phyloP scores from a whole-genome alignment of 2,329 filamentous ascomycete species.

The Cladosporium sp. region DNA sequence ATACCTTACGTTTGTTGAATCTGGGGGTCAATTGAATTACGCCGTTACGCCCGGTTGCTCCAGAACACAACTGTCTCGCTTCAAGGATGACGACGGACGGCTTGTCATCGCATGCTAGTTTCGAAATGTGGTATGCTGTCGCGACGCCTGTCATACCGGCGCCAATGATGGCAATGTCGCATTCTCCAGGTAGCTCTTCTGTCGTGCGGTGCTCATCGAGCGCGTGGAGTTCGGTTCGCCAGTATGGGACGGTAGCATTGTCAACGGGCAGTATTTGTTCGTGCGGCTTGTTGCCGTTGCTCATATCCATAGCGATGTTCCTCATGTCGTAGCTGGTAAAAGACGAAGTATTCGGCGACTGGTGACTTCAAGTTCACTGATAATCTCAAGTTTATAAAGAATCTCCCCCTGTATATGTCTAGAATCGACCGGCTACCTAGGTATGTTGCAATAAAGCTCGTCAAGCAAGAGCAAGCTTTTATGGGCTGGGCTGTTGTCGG shows the following conservation, averaged over 20 bases:
- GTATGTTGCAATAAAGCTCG: background rate
- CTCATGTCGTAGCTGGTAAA: background rate
- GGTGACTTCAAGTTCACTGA: no score
- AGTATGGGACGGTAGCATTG: slow-evolving; percentile 38
- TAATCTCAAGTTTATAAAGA: no score
- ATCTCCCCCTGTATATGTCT: background rate
- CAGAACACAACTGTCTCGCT: slow-evolving; percentile 31
- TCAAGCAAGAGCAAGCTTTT: background rate
- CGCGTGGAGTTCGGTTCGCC: slow-evolving; percentile 44
- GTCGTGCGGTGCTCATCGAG: slow-evolving; percentile 64
- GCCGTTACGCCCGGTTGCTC: slow-evolving; percentile 34
- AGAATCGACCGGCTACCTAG: background rate
- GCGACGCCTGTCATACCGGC: slow-evolving; percentile 30
- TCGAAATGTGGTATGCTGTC: slow-evolving; percentile 27
- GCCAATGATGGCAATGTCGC: slow-evolving; percentile 32
- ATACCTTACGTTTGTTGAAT: no score
- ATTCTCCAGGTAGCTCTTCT: slow-evolving; percentile 45
- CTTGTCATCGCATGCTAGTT: background rate
- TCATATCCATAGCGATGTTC: background rate
- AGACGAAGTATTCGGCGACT: no score
- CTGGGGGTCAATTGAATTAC: background rate
- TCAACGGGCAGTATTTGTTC: slow-evolving; percentile 23
- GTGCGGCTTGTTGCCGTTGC: background rate
- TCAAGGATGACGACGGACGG: slow-evolving; percentile 29
- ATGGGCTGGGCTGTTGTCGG: background rate